phyloP scores from a whole-genome alignment of 2,329 filamentous ascomycete species.

The Trichoderma citrinoviride region DNA sequence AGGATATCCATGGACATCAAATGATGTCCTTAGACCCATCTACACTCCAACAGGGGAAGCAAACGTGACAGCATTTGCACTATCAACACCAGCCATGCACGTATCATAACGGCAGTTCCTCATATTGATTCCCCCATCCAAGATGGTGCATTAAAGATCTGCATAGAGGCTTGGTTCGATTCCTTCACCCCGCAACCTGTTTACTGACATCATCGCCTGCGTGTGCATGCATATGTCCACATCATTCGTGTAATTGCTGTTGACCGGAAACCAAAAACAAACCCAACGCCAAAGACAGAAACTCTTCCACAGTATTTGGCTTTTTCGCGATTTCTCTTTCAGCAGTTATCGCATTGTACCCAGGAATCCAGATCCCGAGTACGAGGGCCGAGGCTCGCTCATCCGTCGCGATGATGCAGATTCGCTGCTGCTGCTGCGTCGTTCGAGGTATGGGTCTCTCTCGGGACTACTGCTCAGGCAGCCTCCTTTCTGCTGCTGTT shows the following conservation, averaged over 20 bases:
- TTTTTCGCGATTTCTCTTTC: neutral
- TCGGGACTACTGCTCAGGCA: conserved; percentile 5
- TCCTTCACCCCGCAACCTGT: neutral
- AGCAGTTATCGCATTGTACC: conserved; percentile 19
- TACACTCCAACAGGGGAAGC: neutral
- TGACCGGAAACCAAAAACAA: neutral
- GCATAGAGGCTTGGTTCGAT: neutral
- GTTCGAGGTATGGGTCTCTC: neutral
- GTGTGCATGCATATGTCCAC: neutral
- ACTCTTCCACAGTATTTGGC: neutral
- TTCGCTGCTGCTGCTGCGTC: conserved; percentile 11
- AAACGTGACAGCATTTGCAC: neutral
- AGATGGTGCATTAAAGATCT: no score
- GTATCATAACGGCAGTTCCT: no score
- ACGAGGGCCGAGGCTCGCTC: conserved; percentile 7
- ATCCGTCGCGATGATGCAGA: conserved; percentile 1
- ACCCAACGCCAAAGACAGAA: neutral
- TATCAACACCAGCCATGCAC: neutral
- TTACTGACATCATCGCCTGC: conserved; percentile 8
- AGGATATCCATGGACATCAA: neutral
- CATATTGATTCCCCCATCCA: no score
- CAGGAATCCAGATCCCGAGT: conserved; percentile 17
- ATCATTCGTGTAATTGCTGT: no score
- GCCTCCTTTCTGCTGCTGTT: neutral
- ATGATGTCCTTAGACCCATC: neutral